A percentile compares a stretch with the other conserved stretches of the same genome.
Evolutionary conservation across 306 rosid species (phyloP).

Genomic region (Dalbergia cochinchinensis): DNA sequence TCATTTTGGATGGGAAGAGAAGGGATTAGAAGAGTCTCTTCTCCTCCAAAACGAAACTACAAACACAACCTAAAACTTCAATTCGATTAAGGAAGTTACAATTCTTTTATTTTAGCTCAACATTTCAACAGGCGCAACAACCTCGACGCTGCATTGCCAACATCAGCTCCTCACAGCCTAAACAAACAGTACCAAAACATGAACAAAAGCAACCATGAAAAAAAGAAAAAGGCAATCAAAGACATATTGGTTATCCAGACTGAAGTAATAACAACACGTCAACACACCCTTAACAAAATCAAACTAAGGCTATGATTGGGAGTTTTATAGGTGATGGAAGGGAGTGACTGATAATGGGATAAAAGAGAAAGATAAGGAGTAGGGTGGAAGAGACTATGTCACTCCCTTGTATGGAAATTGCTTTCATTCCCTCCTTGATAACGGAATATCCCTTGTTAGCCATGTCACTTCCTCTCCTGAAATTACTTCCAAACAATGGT

Average conservation of each 20-base stretch:
- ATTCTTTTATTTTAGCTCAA: neutral
- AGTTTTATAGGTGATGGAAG: too few species aligned
- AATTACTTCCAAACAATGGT: too few species aligned
- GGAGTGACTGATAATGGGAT: too few species aligned
- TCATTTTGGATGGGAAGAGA: too few species aligned
- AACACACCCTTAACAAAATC: neutral
- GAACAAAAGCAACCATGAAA: neutral
- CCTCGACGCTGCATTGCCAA: slow-evolving; percentile 11
- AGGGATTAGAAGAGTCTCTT: too few species aligned
- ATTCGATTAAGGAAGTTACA: neutral
- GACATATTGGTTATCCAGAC: neutral
- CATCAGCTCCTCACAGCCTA: neutral
- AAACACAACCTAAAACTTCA: neutral
- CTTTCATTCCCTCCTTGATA: too few species aligned
- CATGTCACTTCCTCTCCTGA: too few species aligned
- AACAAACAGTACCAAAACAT: neutral
- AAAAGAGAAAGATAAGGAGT: too few species aligned
- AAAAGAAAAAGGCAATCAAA: neutral
- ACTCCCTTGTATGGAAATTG: too few species aligned
- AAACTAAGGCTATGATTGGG: neutral
- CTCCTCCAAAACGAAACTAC: too few species aligned
- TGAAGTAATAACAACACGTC: neutral
- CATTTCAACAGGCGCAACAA: neutral
- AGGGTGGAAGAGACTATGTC: too few species aligned
- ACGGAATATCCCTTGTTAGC: too few species aligned